Percentiles rank a stretch among this genome's conserved stretches.
These are phyloP conservation scores for Helminthosporium solani DNA, from an alignment of 2,329 filamentous ascomycete genomes.

Conservation along the genomic window DNA sequence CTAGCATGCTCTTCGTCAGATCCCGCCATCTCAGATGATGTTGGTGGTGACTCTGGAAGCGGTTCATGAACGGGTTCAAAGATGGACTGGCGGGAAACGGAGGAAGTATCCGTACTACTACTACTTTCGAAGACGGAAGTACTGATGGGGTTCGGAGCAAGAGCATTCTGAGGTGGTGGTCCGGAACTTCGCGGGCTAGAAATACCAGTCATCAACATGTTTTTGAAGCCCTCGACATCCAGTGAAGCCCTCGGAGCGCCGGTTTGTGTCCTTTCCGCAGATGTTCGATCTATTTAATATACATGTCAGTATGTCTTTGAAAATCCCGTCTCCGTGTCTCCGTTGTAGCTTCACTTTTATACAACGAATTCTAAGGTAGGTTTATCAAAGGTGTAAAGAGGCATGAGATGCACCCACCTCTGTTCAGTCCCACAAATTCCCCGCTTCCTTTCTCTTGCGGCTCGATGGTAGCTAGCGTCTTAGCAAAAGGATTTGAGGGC, in stretches of 20 bases:
- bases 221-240: constrained; percentile 77
- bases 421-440: constrained; percentile 14
- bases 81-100: constrained; percentile 60
- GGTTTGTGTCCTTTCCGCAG: constrained; percentile 23
- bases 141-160: constrained; percentile 22
- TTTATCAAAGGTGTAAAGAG: neutral
- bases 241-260: constrained; percentile 50
- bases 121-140: constrained; percentile 45
- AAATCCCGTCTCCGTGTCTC: neutral
- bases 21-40: constrained; percentile 59
- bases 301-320: constrained; percentile 3
- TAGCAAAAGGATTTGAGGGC: constrained; percentile 41
- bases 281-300: constrained; percentile 22
- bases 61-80: constrained; percentile 52
- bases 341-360: neutral
- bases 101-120: constrained; percentile 60
- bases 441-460: constrained; percentile 23
- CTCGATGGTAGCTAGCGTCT: constrained; percentile 43
- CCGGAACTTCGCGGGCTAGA: constrained; percentile 42
- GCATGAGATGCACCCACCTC: constrained; percentile 12
- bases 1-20: constrained; percentile 50
- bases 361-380: neutral
- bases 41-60: constrained; percentile 55
- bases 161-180: constrained; percentile 24
- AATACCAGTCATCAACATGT: constrained; percentile 73